A percentile compares a stretch with the other conserved stretches of the same genome.
phyloP scores from a whole-genome alignment of 768 basidiomycete species.

The Ephemerocybe angulata region DNA sequence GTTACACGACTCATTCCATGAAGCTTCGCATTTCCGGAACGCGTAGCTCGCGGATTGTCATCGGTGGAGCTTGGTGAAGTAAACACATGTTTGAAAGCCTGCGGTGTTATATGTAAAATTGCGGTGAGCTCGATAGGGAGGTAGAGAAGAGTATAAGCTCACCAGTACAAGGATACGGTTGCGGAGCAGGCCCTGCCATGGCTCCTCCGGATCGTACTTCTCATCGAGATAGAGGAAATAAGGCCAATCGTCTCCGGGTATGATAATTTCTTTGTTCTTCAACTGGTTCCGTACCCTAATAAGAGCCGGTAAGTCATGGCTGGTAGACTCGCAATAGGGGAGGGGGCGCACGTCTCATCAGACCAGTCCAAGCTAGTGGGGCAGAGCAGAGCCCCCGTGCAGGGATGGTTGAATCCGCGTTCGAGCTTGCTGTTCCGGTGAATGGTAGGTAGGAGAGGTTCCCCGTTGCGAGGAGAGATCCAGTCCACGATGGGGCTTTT shows the following conservation, averaged over 20 bases:
- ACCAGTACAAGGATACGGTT: not conserved
- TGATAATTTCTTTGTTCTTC: not conserved
- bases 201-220: not conserved
- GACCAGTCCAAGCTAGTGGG: not conserved
- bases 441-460: not conserved
- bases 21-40: not conserved
- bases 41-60: not conserved
- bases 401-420: not conserved
- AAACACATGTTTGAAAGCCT: not conserved
- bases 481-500: not conserved
- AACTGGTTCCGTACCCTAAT: not conserved
- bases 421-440: not conserved
- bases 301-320: too few species aligned
- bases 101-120: not conserved
- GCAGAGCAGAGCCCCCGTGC: not conserved
- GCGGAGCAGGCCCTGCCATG: not conserved
- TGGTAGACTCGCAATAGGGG: not conserved
- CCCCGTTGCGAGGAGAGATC: not conserved
- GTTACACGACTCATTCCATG: constrained; percentile 1
- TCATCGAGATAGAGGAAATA: not conserved
- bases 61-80: constrained; percentile 1
- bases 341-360: not conserved
- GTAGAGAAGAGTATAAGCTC: not conserved
- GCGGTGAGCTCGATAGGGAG: not conserved
- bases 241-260: not conserved